phyloP scores from a whole-genome alignment of 2,329 filamentous ascomycete species.

The Talaromyces rugulosus region DNA sequence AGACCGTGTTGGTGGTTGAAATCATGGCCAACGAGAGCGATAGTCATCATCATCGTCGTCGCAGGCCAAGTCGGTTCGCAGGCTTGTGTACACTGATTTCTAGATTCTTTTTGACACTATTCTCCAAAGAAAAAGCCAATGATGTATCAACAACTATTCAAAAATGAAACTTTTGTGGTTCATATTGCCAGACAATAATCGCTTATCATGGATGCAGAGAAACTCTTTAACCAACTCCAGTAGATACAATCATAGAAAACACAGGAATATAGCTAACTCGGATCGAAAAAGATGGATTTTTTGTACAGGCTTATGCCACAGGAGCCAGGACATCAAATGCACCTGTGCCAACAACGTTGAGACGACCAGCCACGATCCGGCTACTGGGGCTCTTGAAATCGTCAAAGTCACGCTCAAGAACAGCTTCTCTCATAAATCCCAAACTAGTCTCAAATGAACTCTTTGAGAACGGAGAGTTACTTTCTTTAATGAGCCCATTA shows the following conservation, averaged over 20 bases:
- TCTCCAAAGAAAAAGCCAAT: not conserved
- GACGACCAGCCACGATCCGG: constrained; percentile 79
- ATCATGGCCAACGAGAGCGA: too few relatives aligned
- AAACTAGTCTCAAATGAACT: constrained; percentile 99
- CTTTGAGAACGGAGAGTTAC: constrained; percentile 90
- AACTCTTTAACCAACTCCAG: not conserved
- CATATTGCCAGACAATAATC: not conserved
- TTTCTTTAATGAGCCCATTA: constrained; percentile 73
- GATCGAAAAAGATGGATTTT: constrained; percentile 12
- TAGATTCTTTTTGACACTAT: not conserved
- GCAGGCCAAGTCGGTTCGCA: too few relatives aligned
- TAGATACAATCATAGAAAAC: constrained; percentile 15
- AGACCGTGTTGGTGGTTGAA: too few relatives aligned
- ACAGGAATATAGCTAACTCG: constrained; percentile 18
- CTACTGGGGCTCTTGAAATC: constrained; percentile 80
- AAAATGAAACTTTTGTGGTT: not conserved
- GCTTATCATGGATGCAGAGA: not conserved
- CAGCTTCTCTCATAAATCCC: constrained; percentile 86
- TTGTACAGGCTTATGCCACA: constrained; percentile 32
- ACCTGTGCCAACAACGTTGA: constrained; percentile 82
- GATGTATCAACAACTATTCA: not conserved
- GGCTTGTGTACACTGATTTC: too few relatives aligned
- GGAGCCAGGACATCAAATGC: constrained; percentile 77
- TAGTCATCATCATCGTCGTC: too few relatives aligned
- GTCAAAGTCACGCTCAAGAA: constrained; percentile 86